Base-by-base conservation (phyloP, 2,329 filamentous ascomycete species). In the Colletotrichum sp. region DNA sequence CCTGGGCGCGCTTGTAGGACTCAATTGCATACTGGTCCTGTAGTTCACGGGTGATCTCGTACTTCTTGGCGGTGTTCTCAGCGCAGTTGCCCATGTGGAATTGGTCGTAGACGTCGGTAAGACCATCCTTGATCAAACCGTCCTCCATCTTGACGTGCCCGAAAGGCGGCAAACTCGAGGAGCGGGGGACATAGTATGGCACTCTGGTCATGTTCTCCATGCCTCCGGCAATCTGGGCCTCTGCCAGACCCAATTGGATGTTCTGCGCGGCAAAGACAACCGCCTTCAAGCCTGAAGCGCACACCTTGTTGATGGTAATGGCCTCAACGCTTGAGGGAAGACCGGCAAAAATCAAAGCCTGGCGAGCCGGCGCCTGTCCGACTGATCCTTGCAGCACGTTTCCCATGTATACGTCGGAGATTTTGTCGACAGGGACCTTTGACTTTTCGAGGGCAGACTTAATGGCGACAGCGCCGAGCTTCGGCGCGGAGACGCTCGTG, bases 151-250 rank as follows among this genome's bases (percentile, higher is more conserved):
- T 94, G 80, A 97, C 89, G 81, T 98, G 92, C 39, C 97, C 97
- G 81, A 99, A 98, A 0, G 95, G 88, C 2, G 96, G 95, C 80
- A 97, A 89, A 77, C 94, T 92, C 81, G 93, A 95, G n/a, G 95
- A 92, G 36, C 97, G 92, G 9, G 94, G 93, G 34, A 98, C 87
- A 83, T 98, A 99, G 86, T 98, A 98, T 4, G 97, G 97, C 6
- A 98, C 95, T 52, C 94, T 91, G 8, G 95, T 95, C 97, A 99
- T 99, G 86, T 95, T 98, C 88, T 99, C 97, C 95, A 99, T 98
- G 70, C 97, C 97, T 77, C 97, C 97, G 2, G 97, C 97, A 9
- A 99, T 90, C 84, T 98, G 95, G 1, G 95, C 96, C 81, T 98
- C 95, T 18, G 95, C 92, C 12, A 98, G 90, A 7, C 97, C 96